Percentiles rank a stretch among this genome's conserved stretches.
Conservation (phyloP, 2,329 filamentous ascomycete genomes). For the Claviceps sp. region DNA sequence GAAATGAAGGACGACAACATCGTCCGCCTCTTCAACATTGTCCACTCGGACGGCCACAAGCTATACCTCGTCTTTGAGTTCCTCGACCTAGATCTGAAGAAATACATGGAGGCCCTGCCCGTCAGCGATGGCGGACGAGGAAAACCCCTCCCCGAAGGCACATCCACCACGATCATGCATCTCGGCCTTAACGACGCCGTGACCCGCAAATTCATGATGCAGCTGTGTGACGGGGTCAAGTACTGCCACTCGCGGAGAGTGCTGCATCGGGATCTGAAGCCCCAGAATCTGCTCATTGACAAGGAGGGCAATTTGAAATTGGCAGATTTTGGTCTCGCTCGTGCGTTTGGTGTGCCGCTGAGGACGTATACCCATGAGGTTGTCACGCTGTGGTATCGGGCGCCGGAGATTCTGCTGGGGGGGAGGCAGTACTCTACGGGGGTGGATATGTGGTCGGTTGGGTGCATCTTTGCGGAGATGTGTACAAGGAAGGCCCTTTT, state of each 20-base stretch:
- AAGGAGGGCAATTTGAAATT: conserved; percentile 79
- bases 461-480: conserved; percentile 95
- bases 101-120: conserved; percentile 87
- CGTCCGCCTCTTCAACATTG: conserved; percentile 77
- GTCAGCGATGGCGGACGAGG: conserved; percentile 74
- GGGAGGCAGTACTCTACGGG: conserved; percentile 87
- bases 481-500: conserved; percentile 87
- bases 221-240: conserved; percentile 69
- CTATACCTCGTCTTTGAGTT: conserved; percentile 89
- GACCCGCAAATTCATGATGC: conserved; percentile 87
- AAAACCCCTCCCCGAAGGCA: conserved; percentile 71
- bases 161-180: conserved; percentile 46
- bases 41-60: conserved; percentile 89
- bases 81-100: conserved; percentile 83
- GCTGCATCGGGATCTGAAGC: conserved; percentile 79
- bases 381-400: conserved; percentile 85
- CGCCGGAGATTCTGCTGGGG: conserved; percentile 80
- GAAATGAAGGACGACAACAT: conserved; percentile 91
- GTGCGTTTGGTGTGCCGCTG: conserved; percentile 82
- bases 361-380: conserved; percentile 92
- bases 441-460: conserved; percentile 92
- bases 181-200: conserved; percentile 66
- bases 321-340: conserved; percentile 78
- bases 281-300: conserved; percentile 80
- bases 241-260: conserved; percentile 86